A percentile compares a stretch with the other conserved stretches of the same genome.
Conservation (phyloP, 2,329 filamentous ascomycete species). For the Ophiostoma ulmi region DNA sequence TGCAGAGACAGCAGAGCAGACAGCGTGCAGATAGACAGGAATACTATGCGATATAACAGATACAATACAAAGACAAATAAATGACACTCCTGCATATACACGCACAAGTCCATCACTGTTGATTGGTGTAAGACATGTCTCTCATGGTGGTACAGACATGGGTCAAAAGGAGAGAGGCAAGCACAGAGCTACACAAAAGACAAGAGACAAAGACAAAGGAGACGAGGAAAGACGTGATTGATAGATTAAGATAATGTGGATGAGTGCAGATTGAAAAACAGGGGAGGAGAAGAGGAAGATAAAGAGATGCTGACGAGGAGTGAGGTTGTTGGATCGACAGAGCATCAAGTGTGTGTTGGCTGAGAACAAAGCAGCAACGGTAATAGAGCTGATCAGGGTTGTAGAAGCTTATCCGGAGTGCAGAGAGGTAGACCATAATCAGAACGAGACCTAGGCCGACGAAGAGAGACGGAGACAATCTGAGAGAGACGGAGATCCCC, state of each 20-base stretch:
- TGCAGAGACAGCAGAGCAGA: neutral
- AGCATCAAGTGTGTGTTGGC: too few species aligned
- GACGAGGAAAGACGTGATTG: neutral
- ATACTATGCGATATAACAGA: neutral
- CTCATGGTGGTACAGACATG: neutral
- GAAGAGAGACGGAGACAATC: too few species aligned
- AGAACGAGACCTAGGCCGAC: too few species aligned
- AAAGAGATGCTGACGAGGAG: too few species aligned
- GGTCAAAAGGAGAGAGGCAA: neutral
- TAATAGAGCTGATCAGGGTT: too few species aligned
- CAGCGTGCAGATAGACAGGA: too few species aligned
- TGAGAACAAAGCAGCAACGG: too few species aligned
- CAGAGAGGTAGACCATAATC: too few species aligned
- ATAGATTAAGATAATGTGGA: neutral
- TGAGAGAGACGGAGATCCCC: too few species aligned
- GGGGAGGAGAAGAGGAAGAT: too few species aligned
- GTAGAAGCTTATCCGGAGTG: too few species aligned
- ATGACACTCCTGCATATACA: neutral
- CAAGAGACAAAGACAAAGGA: neutral
- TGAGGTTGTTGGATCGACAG: too few species aligned
- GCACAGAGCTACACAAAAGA: neutral
- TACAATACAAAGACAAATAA: neutral
- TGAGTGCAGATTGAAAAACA: neutral
- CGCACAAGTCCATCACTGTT: slow-evolving; percentile 12
- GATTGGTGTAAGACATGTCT: slow-evolving; percentile 8